Base-by-base conservation (phyloP, 2,329 filamentous ascomycete genomes). In the Microsporum audouinii region DNA sequence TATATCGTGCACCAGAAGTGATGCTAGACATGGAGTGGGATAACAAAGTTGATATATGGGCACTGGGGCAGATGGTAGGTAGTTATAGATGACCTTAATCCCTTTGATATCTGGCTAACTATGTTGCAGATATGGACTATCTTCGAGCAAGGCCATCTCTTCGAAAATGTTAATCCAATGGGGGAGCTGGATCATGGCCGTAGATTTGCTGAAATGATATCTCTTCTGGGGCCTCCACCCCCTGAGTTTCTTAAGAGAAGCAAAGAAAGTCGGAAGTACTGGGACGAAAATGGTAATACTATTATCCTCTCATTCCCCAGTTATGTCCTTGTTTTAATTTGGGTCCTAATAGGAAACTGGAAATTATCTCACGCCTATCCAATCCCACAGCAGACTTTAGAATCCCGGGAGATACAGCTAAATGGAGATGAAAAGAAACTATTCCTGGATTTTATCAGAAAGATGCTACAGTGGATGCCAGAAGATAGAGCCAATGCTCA, bases 401-500 rank as follows among this genome's bases (percentile, higher is more conserved):
- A 63, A 29, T 23, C 17, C 4, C 47, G 56, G 1, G 59, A 23
- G 12, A 14, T 29, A 2, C 45, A 49, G 7, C 45, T 63, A n/a
- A 17, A 56, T 51, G 68, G 65, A 2, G 66, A 71, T 27, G 70
- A 75, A 53, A 71, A 69, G 56, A 29, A 45, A n/a, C 57, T 68
- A 1, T 75, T 73, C 29, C 60, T 74, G 34, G 56, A 66, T 27
- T 71, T 73, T 62, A 61, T 67, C 7, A 59, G 47, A 7, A 65
- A 63, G 58, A 74, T 73, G 72, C 65, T 74, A 2, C 61, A 63
- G 34, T 74, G 70, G 70, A 59, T 68, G 31, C 71, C 72, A 57
- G 71, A 69, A 62, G 55, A 71, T 39, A 65, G 71, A 47, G 62
- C 64, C 17, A 71, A 67, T 7, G 71, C 72, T 1, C 67, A 65